These are phyloP conservation scores for Allomyces arbusculus DNA, from an alignment of 192 early-diverging fungal species.

Conservation along the genomic window DNA sequence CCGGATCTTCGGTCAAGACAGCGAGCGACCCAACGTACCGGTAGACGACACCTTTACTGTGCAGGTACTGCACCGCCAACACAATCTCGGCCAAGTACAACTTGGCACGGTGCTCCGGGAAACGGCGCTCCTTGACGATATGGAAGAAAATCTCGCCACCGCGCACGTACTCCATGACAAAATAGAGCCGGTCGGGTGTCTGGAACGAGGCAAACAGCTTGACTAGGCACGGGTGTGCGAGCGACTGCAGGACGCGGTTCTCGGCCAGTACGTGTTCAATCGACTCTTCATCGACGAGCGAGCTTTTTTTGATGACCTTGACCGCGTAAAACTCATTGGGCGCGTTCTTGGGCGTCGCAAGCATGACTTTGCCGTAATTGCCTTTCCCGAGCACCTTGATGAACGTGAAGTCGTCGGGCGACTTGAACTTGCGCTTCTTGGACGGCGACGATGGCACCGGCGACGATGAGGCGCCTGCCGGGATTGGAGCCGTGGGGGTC, in stretches of 20 bases:
- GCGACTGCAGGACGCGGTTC: slow-evolving; percentile 25
- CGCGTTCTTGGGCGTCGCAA: slow-evolving; percentile 67
- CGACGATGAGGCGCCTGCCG: neutral
- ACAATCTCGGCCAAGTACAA: slow-evolving; percentile 60
- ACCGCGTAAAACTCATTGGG: slow-evolving; percentile 42
- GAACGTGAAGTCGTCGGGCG: slow-evolving; percentile 71
- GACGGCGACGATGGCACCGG: neutral
- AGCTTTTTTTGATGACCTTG: slow-evolving; percentile 33
- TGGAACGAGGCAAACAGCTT: slow-evolving; percentile 34
- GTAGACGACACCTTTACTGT: slow-evolving; percentile 53
- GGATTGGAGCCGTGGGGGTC: neutral
- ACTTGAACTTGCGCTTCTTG: neutral
- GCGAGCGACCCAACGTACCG: slow-evolving; percentile 7
- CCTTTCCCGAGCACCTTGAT: slow-evolving; percentile 90
- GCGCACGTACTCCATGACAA: slow-evolving; percentile 35
- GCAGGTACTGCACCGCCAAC: slow-evolving; percentile 57
- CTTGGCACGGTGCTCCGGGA: slow-evolving; percentile 46
- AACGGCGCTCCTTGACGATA: slow-evolving; percentile 52
- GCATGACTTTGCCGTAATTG: slow-evolving; percentile 98
- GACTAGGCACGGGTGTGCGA: slow-evolving; percentile 28
- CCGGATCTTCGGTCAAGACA: no score
- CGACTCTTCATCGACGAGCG: slow-evolving; percentile 27
- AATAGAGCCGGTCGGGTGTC: slow-evolving; percentile 22
- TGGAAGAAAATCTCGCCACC: slow-evolving; percentile 49
- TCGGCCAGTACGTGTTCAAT: slow-evolving; percentile 35